Conservation (phyloP, 2,329 filamentous ascomycete species). For the Biscogniauxia mediterranea region DNA sequence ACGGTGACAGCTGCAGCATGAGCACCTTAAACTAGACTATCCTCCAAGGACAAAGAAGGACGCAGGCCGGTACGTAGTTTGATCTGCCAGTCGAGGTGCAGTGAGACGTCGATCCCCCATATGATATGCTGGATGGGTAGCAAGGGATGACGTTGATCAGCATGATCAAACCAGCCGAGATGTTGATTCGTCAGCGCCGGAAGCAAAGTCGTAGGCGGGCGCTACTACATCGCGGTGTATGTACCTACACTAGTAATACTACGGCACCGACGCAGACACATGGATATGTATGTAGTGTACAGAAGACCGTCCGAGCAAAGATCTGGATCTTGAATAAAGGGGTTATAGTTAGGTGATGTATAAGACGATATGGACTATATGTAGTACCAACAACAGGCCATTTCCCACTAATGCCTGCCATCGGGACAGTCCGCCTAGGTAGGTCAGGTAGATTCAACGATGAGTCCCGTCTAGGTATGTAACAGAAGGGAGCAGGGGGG, state of each 20-base stretch:
- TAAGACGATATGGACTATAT: background rate
- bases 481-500: background rate
- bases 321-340: background rate
- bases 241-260: too few species aligned
- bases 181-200: background rate
- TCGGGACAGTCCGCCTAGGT: background rate
- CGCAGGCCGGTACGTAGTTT: background rate
- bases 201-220: background rate
- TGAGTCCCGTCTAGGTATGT: constrained; percentile 1
- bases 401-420: background rate
- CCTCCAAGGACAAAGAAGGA: background rate
- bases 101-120: constrained; percentile 3
- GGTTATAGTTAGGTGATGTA: background rate
- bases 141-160: constrained; percentile 1
- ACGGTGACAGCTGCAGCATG: background rate
- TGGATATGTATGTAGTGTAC: background rate
- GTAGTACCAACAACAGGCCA: background rate
- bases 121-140: background rate
- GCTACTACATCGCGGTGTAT: too few species aligned
- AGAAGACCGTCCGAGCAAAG: background rate
- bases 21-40: background rate
- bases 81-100: background rate
- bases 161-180: background rate
- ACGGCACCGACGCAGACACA: background rate
- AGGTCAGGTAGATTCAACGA: too few species aligned